These are phyloP conservation scores for Cephalotrichum gorgonifer DNA, from an alignment of 2,329 filamentous ascomycete genomes.

Conservation along the genomic window DNA sequence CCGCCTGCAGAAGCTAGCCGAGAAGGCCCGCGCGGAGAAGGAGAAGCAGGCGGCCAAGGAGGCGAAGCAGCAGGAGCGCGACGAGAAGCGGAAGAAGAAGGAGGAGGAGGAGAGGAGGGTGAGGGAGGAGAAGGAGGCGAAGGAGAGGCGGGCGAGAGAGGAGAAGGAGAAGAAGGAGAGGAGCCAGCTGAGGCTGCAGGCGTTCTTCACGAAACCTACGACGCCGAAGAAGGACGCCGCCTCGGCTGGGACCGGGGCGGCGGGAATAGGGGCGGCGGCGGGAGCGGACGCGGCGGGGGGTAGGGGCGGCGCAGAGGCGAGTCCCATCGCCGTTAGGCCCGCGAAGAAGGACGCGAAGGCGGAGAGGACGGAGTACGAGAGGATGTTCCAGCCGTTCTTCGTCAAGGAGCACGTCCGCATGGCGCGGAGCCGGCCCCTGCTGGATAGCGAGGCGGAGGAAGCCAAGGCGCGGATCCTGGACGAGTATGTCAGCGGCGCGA, in stretches of 20 bases:
- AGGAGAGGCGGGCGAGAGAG: conserved; percentile 24
- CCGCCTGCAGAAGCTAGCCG: conserved; percentile 18
- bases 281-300: conserved; percentile 14
- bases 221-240: conserved; percentile 30
- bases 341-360: conserved; percentile 9
- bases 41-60: conserved; percentile 20
- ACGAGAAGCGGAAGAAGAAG: conserved; percentile 26
- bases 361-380: conserved; percentile 46
- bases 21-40: conserved; percentile 27
- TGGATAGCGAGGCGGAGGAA: conserved; percentile 47
- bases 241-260: conserved; percentile 11
- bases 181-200: conserved; percentile 34
- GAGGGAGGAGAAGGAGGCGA: conserved; percentile 27
- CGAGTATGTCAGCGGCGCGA: conserved; percentile 36
- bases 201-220: conserved; percentile 31
- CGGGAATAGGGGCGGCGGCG: conserved; percentile 12
- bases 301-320: neutral
- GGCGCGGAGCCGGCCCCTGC: conserved; percentile 46
- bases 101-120: conserved; percentile 29
- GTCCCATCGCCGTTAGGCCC: conserved; percentile 9
- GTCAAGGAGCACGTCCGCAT: conserved; percentile 63
- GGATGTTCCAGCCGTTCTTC: conserved; percentile 72
- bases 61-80: conserved; percentile 24
- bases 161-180: conserved; percentile 40
- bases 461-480: conserved; percentile 42